Evolutionary conservation across 2,329 filamentous ascomycete species (phyloP), one percentile per base, ranked within the genome.

Genomic region (Cordyceps militaris): DNA sequence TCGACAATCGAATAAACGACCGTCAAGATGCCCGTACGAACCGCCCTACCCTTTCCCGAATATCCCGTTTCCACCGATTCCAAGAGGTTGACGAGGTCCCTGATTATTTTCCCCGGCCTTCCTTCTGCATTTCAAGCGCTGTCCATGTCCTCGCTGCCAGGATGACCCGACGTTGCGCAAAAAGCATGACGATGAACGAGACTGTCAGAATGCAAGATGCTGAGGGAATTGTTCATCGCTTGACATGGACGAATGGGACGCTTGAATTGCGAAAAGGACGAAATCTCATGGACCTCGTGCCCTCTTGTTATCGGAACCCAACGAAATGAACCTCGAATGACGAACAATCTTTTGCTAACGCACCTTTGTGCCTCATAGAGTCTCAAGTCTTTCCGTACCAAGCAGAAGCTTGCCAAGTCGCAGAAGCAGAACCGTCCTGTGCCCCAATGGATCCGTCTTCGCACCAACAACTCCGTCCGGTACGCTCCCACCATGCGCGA

Each of bases 361-460:
- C 13, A n/a, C n/a, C 10, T 24, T 23, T 57, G 53, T 40, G 36
- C 62, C 62, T 43, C 56, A 75, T 77, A 97, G 93, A 93, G 88
- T 88, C 91, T 99, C 84, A 99, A 99, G 88, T 90, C 92, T 77
- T 99, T 99, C 91, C 89, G 92, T 79, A 97, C 92, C 81, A 99
- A 99, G 92, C 89, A 95, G 81, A 99, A 99, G 94, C 91, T 99
- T 83, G 94, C 94, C 76, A 97, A 93, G 86, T 94, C 94, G 77
- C 93, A 97, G 86, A 97, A 96, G 87, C 93, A 97, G 85, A 99
- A 99, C 88, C 89, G 94, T 78, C 94, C 94, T 71, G 97, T 99
- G 77, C 94, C 94, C 68, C 94, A 99, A 85, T 99, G 94, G 94
- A 97, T 99, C 78, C 89, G 94, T 77, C 87, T 99, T 74, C 88